A percentile compares a stretch with the other conserved stretches of the same genome.
Conservation (phyloP, 495 filamentous ascomycete genomes). For the Rhypophila decipiens region DNA sequence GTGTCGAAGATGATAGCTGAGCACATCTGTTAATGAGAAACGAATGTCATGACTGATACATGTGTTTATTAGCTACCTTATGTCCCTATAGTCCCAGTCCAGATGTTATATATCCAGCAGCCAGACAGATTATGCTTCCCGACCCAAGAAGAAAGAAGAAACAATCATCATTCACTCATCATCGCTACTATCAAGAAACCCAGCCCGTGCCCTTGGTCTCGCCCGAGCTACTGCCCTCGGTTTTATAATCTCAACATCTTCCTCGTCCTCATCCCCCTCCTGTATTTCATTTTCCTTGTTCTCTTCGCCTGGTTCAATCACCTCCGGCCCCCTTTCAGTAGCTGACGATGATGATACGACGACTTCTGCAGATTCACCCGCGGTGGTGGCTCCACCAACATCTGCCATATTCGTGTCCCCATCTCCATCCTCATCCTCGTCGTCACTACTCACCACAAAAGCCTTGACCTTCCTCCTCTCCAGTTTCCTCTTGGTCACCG, state of each 20-base stretch:
- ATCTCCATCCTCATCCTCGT: conserved; percentile 11
- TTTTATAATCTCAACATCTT: conserved; percentile 33
- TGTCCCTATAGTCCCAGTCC: too few species aligned
- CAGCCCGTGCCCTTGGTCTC: conserved; percentile 38
- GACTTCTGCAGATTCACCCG: background rate
- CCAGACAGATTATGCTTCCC: too few species aligned
- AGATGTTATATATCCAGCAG: too few species aligned
- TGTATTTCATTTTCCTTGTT: conserved; percentile 17
- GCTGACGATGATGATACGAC: background rate
- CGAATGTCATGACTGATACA: too few species aligned
- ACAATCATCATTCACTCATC: conserved; percentile 36
- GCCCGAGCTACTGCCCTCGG: conserved; percentile 16
- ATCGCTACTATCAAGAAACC: conserved; percentile 54
- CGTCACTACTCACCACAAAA: conserved; percentile 3
- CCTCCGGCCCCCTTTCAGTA: conserved; percentile 2
- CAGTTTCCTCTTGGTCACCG: conserved; percentile 6
- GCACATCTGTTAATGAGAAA: too few species aligned
- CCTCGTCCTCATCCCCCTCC: conserved; percentile 20
- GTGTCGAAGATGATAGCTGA: too few species aligned
- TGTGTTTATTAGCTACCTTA: too few species aligned
- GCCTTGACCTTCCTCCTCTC: conserved; percentile 5
- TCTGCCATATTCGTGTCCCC: conserved; percentile 2
- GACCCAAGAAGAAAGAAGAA: too few species aligned
- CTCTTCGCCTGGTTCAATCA: conserved; percentile 14
- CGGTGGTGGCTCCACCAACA: background rate